These are phyloP conservation scores for rapeseed (Brassica napus) DNA, from an alignment of 345 rosid genomes.

Conservation along the genomic window Da-Ae NC_063436.1:6098501-6099000, in stretches of 20 bases:
- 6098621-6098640: conserved; percentile 26
- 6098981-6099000: neutral
- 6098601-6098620: neutral
- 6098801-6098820: conserved; percentile 36
- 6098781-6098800: conserved; percentile 39
- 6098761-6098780: neutral
- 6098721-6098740: neutral
- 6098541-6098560: neutral
- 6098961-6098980: neutral
- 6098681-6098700: conserved; percentile 19
- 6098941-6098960: neutral
- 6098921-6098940: neutral
- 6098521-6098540: neutral
- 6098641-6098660: conserved; percentile 15
- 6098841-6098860: conserved; percentile 44
- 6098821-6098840: conserved; percentile 40
- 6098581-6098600: neutral
- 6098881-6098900: conserved; percentile 28
- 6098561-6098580: neutral
- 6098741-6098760: neutral
- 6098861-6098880: conserved; percentile 36
- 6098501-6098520: neutral
- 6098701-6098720: conserved; percentile 23
- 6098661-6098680: conserved; percentile 2
- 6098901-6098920: conserved; percentile 23